Evolutionary conservation across 345 rosid species (phyloP), one percentile per base, ranked within the genome.

Genomic region (Raphanus sativus): DNA sequence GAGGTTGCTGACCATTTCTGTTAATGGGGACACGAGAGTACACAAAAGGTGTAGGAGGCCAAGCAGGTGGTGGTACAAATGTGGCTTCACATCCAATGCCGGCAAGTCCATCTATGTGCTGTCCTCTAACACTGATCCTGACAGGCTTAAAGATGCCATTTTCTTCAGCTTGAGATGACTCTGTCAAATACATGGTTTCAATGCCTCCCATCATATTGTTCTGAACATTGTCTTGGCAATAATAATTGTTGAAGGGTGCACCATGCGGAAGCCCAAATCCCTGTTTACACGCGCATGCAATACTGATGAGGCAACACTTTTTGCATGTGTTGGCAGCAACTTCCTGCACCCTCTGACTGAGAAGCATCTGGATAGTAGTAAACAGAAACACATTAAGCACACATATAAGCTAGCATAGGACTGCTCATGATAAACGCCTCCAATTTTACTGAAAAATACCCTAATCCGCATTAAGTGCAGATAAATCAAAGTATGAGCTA

Each of bases 31-130:
- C 91, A 38, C 98, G 97, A 7, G 98, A 94, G 80, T 90, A 94
- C 75, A 94, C 96, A 74, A 88, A 89, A 24, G 94, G 93, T 33
- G 98, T 90, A 69, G 98, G 93, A 29, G 97, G 87, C 93, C 97
- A 88, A 54, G 88, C 87, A 77, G 90, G 82, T 30, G 94, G 83
- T 36, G 97, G 93, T 65, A 90, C 90, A 81, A 85, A 92, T 69
- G 93, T 80, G 78, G 88, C 82, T 81, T 93, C 97, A 29, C 93
- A 90, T 76, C 97, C 97, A 79, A 94, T 90, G 75, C 95, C 98
- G 0, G 98, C 98, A 83, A 94, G 97, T 67, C 98, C 98, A 84
- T 94, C 98, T 70, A 83, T 87, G 77, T 87, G 89, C 25, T 73
- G 78, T 60, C 96, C 96, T 89, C 94, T 88, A 70, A 90, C 93